These are phyloP conservation scores for Fusarium secorum DNA, from an alignment of 2,329 filamentous ascomycete genomes.

Conservation along the genomic window DNA sequence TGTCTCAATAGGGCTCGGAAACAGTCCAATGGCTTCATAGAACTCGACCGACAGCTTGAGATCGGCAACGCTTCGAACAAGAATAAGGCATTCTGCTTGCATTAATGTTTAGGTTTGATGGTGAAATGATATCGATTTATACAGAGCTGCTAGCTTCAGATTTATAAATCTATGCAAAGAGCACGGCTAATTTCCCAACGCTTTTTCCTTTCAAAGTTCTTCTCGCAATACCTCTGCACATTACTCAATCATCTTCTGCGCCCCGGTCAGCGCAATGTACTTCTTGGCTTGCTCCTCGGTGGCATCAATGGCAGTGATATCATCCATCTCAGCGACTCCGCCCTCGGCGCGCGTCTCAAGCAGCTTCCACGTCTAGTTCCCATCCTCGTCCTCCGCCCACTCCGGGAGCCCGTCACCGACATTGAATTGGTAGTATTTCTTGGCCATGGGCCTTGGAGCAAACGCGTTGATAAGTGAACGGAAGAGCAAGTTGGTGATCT, in stretches of 20 bases:
- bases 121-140: no score
- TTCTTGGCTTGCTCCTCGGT: not conserved
- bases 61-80: not conserved
- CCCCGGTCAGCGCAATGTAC: not conserved
- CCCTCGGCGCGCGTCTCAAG: not conserved
- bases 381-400: not conserved
- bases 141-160: no score
- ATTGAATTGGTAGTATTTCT: not conserved
- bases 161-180: no score
- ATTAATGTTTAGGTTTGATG: not conserved
- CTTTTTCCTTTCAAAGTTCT: not conserved
- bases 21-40: not conserved
- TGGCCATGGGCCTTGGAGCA: not conserved
- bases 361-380: not conserved
- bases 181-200: no score
- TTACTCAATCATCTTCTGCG: not conserved
- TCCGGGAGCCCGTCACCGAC: not conserved
- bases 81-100: not conserved
- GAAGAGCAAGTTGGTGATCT: not conserved
- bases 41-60: not conserved
- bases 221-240: not conserved
- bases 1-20: not conserved
- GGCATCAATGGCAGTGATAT: not conserved
- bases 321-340: not conserved
- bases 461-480: not conserved